Base-by-base conservation (phyloP, 2,329 filamentous ascomycete species). In the Colletotrichum sublineola region DNA sequence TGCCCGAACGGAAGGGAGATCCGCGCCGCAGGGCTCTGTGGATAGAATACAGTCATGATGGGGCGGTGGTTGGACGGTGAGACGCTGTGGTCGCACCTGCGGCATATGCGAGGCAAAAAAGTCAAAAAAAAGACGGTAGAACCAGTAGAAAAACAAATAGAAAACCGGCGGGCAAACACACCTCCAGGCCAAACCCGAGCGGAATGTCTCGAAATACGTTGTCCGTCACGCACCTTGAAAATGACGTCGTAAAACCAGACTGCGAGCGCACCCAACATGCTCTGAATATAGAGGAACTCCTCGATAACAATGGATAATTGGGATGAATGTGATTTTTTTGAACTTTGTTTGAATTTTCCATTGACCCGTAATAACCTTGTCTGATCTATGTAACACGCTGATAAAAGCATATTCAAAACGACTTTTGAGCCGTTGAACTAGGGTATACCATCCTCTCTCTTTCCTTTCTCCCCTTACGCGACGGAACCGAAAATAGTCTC, bases 401-500 rank as follows among this genome's bases (percentile, higher is more conserved):
- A 69, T 72, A 72, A 72, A 72, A 72, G 70, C 66, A 72, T 72
- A 72, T 64, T 72, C 70, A 69, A 69, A 50, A 69, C 68, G 40
- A 61, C 53, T 48, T 48, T 42, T 20, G 50, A 53, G 70, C 61
- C 66, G 61, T 69, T 65, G 70, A 72, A 72, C 55, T 64, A 44
- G 70, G 70, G 70, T 72, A 72, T 72, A 72, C 66, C 46, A 72
- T 72, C 66, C 68, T 58, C 55, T 48, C 42, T 63, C 29, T 58
- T 48, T 33, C 36, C 12, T 7, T 33, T 64, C 55, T 52, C 66
- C 66, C 55, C 70, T 65, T 74, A 75, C 61, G 71, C 71, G 55
- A 63, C 67, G 48, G 71, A 60, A 57, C 74, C 74, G 72, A 64
- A 75, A 46, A 74, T 69, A 38, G 74, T 75, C 72, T 75, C 72